These are phyloP conservation scores for Bipolaris zeicola DNA, from an alignment of 2,329 filamentous ascomycete genomes.

Conservation along the genomic window DNA sequence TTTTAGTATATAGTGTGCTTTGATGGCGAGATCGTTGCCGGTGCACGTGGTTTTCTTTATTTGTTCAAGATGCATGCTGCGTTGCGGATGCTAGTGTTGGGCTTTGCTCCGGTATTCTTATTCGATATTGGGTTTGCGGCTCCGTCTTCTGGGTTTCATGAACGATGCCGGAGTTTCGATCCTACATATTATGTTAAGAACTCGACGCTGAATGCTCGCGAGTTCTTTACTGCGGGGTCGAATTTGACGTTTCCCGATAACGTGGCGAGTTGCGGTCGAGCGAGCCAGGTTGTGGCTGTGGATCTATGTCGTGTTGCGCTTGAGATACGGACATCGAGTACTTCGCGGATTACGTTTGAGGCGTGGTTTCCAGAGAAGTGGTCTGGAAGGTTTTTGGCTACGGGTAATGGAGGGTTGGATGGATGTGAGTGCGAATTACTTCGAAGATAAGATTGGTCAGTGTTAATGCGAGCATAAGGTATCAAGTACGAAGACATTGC, in stretches of 20 bases:
- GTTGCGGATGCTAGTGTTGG: neutral
- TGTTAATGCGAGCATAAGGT: constrained; percentile 35
- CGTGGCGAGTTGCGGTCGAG: constrained; percentile 42
- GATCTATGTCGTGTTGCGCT: constrained; percentile 53
- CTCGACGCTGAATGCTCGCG: constrained; percentile 29
- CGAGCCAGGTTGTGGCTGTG: constrained; percentile 43
- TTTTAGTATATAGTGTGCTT: neutral
- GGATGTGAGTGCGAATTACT: constrained; percentile 45
- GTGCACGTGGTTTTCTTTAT: neutral
- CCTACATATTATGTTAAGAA: constrained; percentile 21
- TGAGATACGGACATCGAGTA: constrained; percentile 49
- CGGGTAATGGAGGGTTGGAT: constrained; percentile 50
- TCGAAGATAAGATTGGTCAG: neutral
- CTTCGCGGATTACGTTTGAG: constrained; percentile 51
- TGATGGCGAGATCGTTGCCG: neutral
- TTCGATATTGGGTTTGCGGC: neutral
- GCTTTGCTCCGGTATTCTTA: neutral
- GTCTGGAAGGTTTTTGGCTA: constrained; percentile 48
- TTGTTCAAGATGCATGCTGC: neutral
- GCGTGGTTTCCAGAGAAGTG: constrained; percentile 46
- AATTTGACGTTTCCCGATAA: constrained; percentile 49
- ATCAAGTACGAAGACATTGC: constrained; percentile 49
- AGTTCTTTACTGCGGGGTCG: constrained; percentile 46
- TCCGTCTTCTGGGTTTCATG: constrained; percentile 12
- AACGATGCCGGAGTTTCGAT: constrained; percentile 27